Evolutionary conservation across 768 basidiomycete species (phyloP), one percentile per base, ranked within the genome.

Genomic region (Xerocomellus amylosporus): DNA sequence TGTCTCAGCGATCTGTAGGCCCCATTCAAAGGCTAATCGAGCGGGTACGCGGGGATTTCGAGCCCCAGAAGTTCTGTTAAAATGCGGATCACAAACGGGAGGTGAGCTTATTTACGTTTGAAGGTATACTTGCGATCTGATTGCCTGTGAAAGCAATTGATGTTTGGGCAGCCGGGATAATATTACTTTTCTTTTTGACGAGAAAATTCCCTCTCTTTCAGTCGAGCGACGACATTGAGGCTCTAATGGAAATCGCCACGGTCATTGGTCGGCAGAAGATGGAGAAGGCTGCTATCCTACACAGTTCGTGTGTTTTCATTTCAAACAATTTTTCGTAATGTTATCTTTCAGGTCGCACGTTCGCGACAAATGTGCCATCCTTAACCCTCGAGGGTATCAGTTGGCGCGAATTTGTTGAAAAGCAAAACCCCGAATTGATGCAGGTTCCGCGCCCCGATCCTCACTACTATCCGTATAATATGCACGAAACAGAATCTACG

Each of bases 1-100:
- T 9, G 14, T 46, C 46, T 54, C 14, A 58, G n/a, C 22, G 38
- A 41, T 19, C 17, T 43, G 43, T 51, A 90, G 90, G 60, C 90
- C 91, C 1, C 76, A 79, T 37, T 88, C 91, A 49, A 95, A 95
- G 70, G 94, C 97, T 3, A 98, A 98, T 66, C 84, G 97, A 45
- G 97, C 97, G 2, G 97, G 97, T 4, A 99, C 97, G 13, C 76
- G 97, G 63, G 97, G 97, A 0, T 99, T 99, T 69, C 84, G 97
- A 53, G 94, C 97, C 2, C 97, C 97, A 0, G 97, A 99, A 64
- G 96, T 99, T 3, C 72, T 99, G 36, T 70, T 99, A 38, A 99
- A 98, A 70, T 99, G 97, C 62, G 84, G 84, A 4, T 88, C 93
- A 62, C 97, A 99, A 72, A 87, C 86, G 9, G 93, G 92, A 58